Base-by-base conservation (phyloP, 2,329 filamentous ascomycete genomes). In the Aureobasidium mangrovei region DNA sequence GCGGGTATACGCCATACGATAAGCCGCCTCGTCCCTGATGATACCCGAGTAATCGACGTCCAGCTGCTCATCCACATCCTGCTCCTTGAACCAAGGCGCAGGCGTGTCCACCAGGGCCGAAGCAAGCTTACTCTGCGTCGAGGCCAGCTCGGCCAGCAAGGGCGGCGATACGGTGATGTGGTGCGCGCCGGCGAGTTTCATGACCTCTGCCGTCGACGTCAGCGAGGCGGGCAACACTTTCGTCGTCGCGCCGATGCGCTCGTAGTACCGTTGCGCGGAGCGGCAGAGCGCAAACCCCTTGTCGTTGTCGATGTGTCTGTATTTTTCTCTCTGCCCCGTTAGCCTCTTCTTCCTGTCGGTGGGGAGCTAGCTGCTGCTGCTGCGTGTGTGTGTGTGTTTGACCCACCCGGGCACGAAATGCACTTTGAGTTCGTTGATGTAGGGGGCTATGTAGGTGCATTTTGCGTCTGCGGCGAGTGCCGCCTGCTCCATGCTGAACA, bases 371-470 rank as follows among this genome's bases (percentile, higher is more conserved):
- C 18, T 18, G 18, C 32, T 6, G 32, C 32, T 33, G 6, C 10
- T 33, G 32, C 32, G 6, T 33, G 3, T 10, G 8, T 33, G 4
- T 12, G 9, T 3, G 32, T 4, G 8, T 33, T n/a, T 6, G 6
- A 46, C 48, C 26, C 5, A 51, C 55, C 52, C 52, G 18, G 54
- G 39, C 2, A 60, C 53, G n/a, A 61, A 61, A 60, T 84, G 81
- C 4, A 83, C 82, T 58, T 77, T 78, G 39, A 85, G 68, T 59
- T 84, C 81, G 61, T 85, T 84, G 31, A 85, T 78, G 58, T 84
- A 75, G 0, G 83, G 82, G 0, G 82, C 80, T 41, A 85, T 79
- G 60, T 84, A 85, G 0, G 75, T 75, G 60, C 81, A 84, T 3
- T 74, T 72, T 0, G 74, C 77, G 47, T 81, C 76, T 1, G 73